Evolutionary conservation across 257 asterid genomes (phyloP).

Genomic region (Buddleja alternifolia): DNA sequence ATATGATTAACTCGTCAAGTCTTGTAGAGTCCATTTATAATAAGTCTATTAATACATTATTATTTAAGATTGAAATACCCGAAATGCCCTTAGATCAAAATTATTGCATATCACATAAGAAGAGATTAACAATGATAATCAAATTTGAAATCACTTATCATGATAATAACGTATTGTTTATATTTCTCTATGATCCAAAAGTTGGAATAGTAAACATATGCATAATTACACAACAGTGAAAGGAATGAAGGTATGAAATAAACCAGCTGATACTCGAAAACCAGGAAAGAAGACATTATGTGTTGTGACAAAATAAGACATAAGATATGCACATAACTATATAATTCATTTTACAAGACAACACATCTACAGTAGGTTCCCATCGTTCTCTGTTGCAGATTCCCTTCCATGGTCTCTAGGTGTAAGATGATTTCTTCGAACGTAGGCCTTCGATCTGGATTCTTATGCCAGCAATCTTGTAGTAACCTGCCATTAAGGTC

Average conservation of each 20-base stretch:
- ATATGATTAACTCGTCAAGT: too few species aligned
- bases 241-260: background rate
- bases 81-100: too few species aligned
- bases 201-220: too few species aligned
- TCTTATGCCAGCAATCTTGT: slow-evolving; percentile 69
- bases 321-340: slow-evolving; percentile 1
- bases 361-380: slow-evolving; percentile 46
- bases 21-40: too few species aligned
- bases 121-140: background rate
- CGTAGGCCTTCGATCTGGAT: slow-evolving; percentile 52
- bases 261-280: slow-evolving; percentile 6
- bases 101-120: too few species aligned
- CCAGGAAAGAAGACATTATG: slow-evolving; percentile 16
- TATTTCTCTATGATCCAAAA: background rate
- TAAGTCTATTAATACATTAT: too few species aligned
- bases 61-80: too few species aligned
- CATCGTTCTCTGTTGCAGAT: slow-evolving; percentile 32
- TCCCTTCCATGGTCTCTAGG: slow-evolving; percentile 52
- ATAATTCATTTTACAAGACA: slow-evolving; percentile 33
- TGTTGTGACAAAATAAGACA: background rate
- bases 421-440: slow-evolving; percentile 57
- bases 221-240: background rate
- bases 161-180: background rate
- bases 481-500: slow-evolving; percentile 48
- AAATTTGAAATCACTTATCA: background rate